A percentile compares a stretch with the other conserved stretches of the same genome.
phyloP scores from a whole-genome alignment of 257 asterid genomes.

The Solanum commersonii region DNA sequence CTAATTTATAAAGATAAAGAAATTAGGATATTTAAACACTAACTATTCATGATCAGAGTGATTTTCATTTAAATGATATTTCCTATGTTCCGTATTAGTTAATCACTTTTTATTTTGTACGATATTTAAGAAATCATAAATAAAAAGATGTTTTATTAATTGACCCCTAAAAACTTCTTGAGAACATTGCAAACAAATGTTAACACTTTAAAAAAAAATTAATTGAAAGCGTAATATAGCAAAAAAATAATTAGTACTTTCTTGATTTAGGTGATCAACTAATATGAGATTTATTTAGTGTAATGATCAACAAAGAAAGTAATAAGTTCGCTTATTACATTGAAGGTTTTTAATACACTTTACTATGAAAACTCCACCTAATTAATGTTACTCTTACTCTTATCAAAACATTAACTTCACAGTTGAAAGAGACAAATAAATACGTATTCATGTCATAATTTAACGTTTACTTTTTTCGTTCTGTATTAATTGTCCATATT shows the following conservation, averaged over 20 bases:
- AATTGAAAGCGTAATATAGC: neutral
- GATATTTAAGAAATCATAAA: too few relatives aligned
- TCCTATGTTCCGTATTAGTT: rapidly evolving
- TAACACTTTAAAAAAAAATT: rapidly evolving
- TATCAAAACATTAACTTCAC: neutral
- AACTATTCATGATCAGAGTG: neutral
- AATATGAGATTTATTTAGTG: too few relatives aligned
- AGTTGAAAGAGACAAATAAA: neutral
- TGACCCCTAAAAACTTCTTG: rapidly evolving
- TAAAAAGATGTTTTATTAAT: too few relatives aligned
- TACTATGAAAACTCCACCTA: neutral
- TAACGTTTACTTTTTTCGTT: neutral
- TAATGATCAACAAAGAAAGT: too few relatives aligned
- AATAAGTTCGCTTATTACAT: neutral
- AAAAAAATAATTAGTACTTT: neutral
- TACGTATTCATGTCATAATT: neutral
- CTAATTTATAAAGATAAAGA: too few relatives aligned
- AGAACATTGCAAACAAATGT: too few relatives aligned
- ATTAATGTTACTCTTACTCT: neutral
- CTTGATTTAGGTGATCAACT: too few relatives aligned
- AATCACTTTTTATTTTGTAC: neutral
- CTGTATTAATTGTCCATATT: neutral
- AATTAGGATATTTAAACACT: too few relatives aligned
- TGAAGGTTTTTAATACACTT: neutral
- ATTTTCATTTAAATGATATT: neutral